A percentile compares a stretch with the other conserved stretches of the same genome.
phyloP scores from a whole-genome alignment of 441 rosid species.

The Eutrema salsugineum region DNA sequence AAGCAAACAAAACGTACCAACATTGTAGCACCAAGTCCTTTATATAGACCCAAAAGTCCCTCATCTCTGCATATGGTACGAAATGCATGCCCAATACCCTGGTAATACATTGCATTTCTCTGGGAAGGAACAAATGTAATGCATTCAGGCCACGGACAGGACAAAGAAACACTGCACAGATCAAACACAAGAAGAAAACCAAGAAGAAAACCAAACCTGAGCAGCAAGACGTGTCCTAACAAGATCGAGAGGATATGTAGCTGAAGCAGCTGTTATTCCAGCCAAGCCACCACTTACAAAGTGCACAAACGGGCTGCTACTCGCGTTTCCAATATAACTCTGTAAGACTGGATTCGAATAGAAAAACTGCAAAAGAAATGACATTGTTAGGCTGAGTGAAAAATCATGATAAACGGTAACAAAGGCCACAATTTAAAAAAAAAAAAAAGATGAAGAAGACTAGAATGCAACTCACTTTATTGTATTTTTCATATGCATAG shows the following conservation, averaged over 20 bases:
- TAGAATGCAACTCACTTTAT: slow-evolving; percentile 41
- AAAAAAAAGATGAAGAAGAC: too few species aligned
- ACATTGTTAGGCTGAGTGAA: background rate
- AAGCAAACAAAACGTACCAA: slow-evolving; percentile 49
- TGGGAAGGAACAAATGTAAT: slow-evolving; percentile 37
- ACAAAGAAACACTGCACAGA: slow-evolving; percentile 1
- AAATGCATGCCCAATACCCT: slow-evolving; percentile 79
- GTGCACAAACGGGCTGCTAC: slow-evolving; percentile 50
- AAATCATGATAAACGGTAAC: background rate
- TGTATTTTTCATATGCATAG: slow-evolving; percentile 79
- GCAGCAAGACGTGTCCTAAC: slow-evolving; percentile 96
- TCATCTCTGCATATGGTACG: slow-evolving; percentile 79
- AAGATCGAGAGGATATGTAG: slow-evolving; percentile 93
- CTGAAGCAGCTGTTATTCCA: slow-evolving; percentile 92
- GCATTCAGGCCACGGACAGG: background rate
- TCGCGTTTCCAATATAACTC: slow-evolving; percentile 32
- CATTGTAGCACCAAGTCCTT: slow-evolving; percentile 95
- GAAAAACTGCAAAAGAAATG: slow-evolving; percentile 45
- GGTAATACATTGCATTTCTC: slow-evolving; percentile 73
- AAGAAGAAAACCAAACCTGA: slow-evolving; percentile 61
- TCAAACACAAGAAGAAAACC: background rate
- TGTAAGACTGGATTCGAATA: slow-evolving; percentile 45
- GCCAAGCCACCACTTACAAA: slow-evolving; percentile 93
- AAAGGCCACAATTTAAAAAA: background rate
- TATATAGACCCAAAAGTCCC: slow-evolving; percentile 79